Base-by-base conservation (phyloP, 192 early-diverging fungal species). In the Rhizophlyctis rosea region DNA sequence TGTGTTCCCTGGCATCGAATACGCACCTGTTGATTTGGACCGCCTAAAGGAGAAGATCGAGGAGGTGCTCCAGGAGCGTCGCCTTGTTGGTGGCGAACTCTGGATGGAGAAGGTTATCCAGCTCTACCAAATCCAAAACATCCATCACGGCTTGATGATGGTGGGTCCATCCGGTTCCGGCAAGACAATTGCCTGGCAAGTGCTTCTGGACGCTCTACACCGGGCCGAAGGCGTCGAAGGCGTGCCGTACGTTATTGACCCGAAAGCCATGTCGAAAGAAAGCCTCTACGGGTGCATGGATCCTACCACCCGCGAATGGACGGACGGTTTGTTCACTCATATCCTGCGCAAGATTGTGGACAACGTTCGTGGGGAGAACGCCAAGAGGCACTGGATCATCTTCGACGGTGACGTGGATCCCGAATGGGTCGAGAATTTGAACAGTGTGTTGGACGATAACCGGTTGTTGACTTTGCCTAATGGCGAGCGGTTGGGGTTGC, bases 391-490 rank as follows among this genome's bases (percentile, higher is more conserved):
- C 69, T 99, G 98, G 98, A 97, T 99, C 63, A 89, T 98, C 25
- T 99, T 99, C 76, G 98, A 98, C 74, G 98, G 96, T 70, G 96
- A 98, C 75, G 95, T 99, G 4, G 98, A 98, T 77, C 96, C 98
- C 24, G 94, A 98, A 71, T 99, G 98, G 98, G 96, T 99, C 21
- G 98, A 99, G 78, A 99, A 99, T 70, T 83, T 99, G 59, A 93
- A 94, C 73, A 73, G 89, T 49, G 96, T 99, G 16, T 78, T 99
- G 36, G 98, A 98, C 70, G 98, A 99, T 76, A 99, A 99, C 79
- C 87, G 88, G 55, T 77, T 98, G 58, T 78, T 99, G 36, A 99
- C 98, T 4, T 70, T 99, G 62, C 98, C 98, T 23, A 99, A 98
- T 62, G 98, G 98, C 60, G 98, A 99, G 78, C 91, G 98, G 52